Percentiles rank a stretch among this genome's conserved stretches.
Conservation (phyloP, 2,329 filamentous ascomycete genomes). For the Pyrenophora seminiperda region DNA sequence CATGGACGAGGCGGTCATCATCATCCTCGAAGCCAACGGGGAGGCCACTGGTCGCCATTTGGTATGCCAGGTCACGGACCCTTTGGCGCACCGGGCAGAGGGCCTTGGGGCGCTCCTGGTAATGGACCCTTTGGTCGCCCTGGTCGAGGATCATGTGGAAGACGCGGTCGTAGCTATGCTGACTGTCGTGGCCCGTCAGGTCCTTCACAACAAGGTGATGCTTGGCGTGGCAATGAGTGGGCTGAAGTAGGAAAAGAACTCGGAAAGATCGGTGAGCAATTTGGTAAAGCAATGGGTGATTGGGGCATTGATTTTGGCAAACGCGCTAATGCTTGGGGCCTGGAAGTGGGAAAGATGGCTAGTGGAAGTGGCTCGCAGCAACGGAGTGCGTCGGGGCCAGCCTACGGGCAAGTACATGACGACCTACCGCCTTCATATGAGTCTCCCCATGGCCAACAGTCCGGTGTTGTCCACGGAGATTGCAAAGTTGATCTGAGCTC, state of each 20-base stretch:
- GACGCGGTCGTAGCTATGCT: slow-evolving; percentile 3
- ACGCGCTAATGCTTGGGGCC: slow-evolving; percentile 28
- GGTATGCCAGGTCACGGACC: slow-evolving; percentile 13
- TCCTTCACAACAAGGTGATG: slow-evolving; percentile 7
- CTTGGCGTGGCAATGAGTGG: slow-evolving; percentile 11
- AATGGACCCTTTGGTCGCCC: slow-evolving; percentile 17
- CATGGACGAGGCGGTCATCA: slow-evolving; percentile 1
- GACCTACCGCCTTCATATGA: slow-evolving; percentile 26
- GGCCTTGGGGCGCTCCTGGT: slow-evolving; percentile 16
- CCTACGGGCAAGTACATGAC: slow-evolving; percentile 3
- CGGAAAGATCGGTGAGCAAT: slow-evolving; percentile 37
- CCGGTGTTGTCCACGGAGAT: slow-evolving; percentile 20
- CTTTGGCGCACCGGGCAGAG: slow-evolving; percentile 14
- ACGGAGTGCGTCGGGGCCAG: not conserved
- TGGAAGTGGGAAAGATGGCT: slow-evolving; percentile 21
- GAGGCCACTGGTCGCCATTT: slow-evolving; percentile 24
- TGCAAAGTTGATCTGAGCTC: slow-evolving; percentile 2
- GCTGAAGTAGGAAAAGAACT: slow-evolving; percentile 17
- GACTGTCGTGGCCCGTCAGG: slow-evolving; percentile 3
- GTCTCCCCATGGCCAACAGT: slow-evolving; percentile 25
- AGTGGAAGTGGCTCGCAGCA: slow-evolving; percentile 7
- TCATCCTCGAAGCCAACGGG: not conserved
- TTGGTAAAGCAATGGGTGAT: slow-evolving; percentile 37
- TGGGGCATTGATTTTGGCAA: slow-evolving; percentile 40
- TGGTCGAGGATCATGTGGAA: slow-evolving; percentile 11